Conservation (phyloP, 208 protist species). For the Naegleria fowleri region DNA sequence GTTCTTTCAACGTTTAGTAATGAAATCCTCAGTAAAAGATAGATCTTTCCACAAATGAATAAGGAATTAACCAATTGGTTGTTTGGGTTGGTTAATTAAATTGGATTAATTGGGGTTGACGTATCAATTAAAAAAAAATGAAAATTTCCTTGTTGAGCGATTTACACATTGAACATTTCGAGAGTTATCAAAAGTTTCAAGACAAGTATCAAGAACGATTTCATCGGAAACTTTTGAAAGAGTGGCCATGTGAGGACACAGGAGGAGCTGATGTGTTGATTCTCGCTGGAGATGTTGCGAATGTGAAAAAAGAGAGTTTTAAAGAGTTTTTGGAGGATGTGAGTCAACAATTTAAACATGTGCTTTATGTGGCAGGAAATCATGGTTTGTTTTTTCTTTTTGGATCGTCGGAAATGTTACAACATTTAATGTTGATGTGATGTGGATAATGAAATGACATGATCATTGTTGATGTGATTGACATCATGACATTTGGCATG, state of each 20-base stretch:
- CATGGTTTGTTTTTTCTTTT: background rate
- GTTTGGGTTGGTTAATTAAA: too few relatives aligned
- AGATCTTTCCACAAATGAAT: too few relatives aligned
- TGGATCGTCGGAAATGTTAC: too few relatives aligned
- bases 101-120: too few relatives aligned
- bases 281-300: background rate
- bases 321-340: background rate
- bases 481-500: too few relatives aligned
- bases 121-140: conserved; percentile 7
- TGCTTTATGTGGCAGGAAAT: background rate
- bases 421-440: too few relatives aligned
- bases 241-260: too few relatives aligned
- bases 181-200: background rate
- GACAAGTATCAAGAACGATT: background rate
- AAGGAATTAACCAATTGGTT: too few relatives aligned
- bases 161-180: background rate
- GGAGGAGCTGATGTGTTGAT: background rate
- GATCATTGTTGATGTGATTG: too few relatives aligned
- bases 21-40: too few relatives aligned
- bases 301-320: background rate
- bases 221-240: background rate
- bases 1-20: too few relatives aligned
- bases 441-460: too few relatives aligned
- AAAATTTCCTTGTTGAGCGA: background rate
- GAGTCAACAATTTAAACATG: background rate